A percentile compares a stretch with the other conserved stretches of the same genome.
These are phyloP conservation scores for Neonectria neomacrospora DNA, from an alignment of 2,329 filamentous ascomycete genomes.

Conservation along the genomic window DNA sequence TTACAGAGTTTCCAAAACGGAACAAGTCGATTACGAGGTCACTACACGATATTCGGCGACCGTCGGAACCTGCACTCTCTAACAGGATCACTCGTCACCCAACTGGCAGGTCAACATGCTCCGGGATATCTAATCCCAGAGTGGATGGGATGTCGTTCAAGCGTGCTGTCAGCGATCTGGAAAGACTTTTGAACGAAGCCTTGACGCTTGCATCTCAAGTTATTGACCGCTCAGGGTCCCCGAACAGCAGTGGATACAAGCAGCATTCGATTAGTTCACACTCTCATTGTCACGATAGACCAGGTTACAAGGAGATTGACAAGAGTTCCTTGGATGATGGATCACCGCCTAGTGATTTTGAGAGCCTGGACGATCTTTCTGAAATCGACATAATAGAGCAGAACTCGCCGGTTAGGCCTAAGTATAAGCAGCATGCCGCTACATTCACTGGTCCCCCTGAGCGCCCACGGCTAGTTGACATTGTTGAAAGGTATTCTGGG, in stretches of 20 bases:
- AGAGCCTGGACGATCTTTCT: slow-evolving; percentile 21
- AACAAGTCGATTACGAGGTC: slow-evolving; percentile 16
- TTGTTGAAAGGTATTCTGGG: slow-evolving; percentile 45
- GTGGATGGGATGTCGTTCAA: slow-evolving; percentile 48
- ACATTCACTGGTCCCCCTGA: slow-evolving; percentile 38
- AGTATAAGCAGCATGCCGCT: slow-evolving; percentile 43
- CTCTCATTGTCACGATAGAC: slow-evolving; percentile 20
- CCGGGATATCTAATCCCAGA: slow-evolving; percentile 36
- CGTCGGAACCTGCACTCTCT: slow-evolving; percentile 39
- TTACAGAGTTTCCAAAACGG: slow-evolving; percentile 44
- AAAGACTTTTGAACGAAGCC: slow-evolving; percentile 59
- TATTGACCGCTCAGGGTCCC: slow-evolving; percentile 47
- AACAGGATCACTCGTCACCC: slow-evolving; percentile 32
- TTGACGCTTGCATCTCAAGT: slow-evolving; percentile 56
- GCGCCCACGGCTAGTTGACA: slow-evolving; percentile 41
- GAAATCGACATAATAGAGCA: slow-evolving; percentile 17
- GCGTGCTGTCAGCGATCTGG: slow-evolving; percentile 55
- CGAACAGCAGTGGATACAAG: slow-evolving; percentile 24
- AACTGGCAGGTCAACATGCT: slow-evolving; percentile 32
- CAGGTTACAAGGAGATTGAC: slow-evolving; percentile 1
- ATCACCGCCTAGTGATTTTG: slow-evolving; percentile 21
- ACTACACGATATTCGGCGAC: slow-evolving; percentile 31
- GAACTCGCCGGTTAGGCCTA: slow-evolving; percentile 21
- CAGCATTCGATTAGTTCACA: slow-evolving; percentile 28
- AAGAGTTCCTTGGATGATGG: slow-evolving; percentile 7